phyloP scores from a whole-genome alignment of 106 monocot species.

The Amphibolis antarctica region DNA sequence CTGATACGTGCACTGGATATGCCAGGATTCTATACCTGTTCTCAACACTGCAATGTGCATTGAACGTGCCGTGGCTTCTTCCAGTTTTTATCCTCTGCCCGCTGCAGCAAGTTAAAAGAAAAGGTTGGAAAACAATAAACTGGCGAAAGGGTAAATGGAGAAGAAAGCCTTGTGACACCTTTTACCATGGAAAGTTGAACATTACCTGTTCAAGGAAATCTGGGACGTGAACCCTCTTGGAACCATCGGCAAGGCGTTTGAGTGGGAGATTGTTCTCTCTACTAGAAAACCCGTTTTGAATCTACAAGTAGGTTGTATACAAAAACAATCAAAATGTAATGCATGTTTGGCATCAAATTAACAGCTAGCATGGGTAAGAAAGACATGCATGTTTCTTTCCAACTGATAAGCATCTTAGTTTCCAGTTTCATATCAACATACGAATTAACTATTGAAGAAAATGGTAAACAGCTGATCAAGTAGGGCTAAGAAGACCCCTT shows the following conservation, averaged over 20 bases:
- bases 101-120: slow-evolving; percentile 1
- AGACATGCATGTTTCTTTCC: no score
- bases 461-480: no score
- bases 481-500: no score
- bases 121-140: not conserved
- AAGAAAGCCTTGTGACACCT: not conserved
- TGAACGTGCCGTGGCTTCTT: slow-evolving; percentile 13
- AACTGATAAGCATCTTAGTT: no score
- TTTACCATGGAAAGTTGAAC: not conserved
- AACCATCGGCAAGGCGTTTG: slow-evolving; percentile 80
- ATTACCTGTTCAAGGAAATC: slow-evolving; percentile 32
- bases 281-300: slow-evolving; percentile 44
- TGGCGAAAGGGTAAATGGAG: no score
- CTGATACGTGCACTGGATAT: no score
- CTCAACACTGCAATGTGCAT: slow-evolving; percentile 21
- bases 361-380: no score
- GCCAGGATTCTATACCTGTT: no score
- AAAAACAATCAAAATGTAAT: no score
- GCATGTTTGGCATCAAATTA: no score
- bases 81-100: slow-evolving; percentile 19
- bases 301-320: slow-evolving; percentile 13
- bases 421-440: no score
- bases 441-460: no score
- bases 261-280: slow-evolving; percentile 31
- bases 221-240: slow-evolving; percentile 74